phyloP scores from a whole-genome alignment of 176 grass and related monocot species.

The Hordeum marinum region DNA sequence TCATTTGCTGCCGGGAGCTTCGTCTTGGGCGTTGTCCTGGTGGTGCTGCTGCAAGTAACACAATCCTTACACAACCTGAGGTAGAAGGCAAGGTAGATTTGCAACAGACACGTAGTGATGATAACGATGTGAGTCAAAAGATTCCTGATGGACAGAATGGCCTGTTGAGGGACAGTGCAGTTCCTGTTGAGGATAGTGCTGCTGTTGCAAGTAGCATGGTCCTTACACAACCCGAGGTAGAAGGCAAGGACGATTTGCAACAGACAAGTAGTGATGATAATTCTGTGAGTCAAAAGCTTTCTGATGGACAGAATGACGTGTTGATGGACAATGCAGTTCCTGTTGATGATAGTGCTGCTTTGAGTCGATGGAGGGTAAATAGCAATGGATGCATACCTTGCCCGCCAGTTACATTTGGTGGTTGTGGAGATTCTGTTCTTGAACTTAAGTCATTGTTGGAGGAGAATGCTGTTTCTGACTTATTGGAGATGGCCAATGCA shows the following conservation, averaged over 20 bases:
- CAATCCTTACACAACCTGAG: not conserved
- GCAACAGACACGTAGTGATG: not conserved
- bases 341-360: not conserved
- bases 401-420: conserved; percentile 53
- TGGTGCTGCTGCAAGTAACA: not conserved
- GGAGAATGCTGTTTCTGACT: conserved; percentile 30
- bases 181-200: not conserved
- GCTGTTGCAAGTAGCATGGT: not conserved
- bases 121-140: not conserved
- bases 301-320: not conserved
- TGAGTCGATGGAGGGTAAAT: conserved; percentile 37
- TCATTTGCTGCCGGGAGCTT: conserved; percentile 60
- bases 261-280: not conserved
- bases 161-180: not conserved
- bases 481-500: conserved; percentile 38
- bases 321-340: not conserved
- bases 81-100: conserved; percentile 11
- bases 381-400: conserved; percentile 70
- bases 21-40: conserved; percentile 33
- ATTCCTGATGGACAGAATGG: too few relatives aligned
- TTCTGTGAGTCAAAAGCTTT: not conserved
- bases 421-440: conserved; percentile 51
- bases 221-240: not conserved
- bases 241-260: conserved; percentile 21
- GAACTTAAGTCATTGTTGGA: conserved; percentile 53